phyloP scores from a whole-genome alignment of 129 eudicot genomes.

The Artemisia argyi region DNA sequence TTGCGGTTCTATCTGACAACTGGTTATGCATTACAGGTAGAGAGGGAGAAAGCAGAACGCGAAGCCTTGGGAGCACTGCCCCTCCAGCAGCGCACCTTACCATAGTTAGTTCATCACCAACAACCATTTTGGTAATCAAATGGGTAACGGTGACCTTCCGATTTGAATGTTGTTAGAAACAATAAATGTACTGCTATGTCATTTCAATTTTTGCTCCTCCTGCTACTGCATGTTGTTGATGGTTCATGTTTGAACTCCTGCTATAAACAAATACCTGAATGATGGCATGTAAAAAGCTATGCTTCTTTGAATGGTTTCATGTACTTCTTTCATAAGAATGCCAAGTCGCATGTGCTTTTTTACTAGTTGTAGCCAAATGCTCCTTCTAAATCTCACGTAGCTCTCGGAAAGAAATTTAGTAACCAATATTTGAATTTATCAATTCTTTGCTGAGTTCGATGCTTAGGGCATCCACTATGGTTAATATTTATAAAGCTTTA shows the following conservation, averaged over 20 bases:
- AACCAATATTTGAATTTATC: no score
- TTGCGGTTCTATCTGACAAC: neutral
- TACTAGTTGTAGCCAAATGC: no score
- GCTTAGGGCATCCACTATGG: no score
- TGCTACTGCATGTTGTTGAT: slow-evolving; percentile 6
- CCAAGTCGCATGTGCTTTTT: neutral
- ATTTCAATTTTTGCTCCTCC: slow-evolving; percentile 4
- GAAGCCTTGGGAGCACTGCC: slow-evolving; percentile 73
- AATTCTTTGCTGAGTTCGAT: no score
- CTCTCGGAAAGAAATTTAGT: no score
- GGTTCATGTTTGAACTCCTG: neutral
- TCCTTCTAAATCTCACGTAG: no score
- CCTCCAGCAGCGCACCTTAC: slow-evolving; percentile 54
- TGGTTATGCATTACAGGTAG: slow-evolving; percentile 36
- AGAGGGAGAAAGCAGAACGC: slow-evolving; percentile 63
- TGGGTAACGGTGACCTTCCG: neutral
- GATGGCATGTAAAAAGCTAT: neutral
- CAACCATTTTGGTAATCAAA: slow-evolving; percentile 7
- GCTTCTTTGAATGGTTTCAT: neutral
- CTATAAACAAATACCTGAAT: slow-evolving; percentile 6
- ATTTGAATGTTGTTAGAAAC: neutral
- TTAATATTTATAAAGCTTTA: no score
- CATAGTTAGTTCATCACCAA: slow-evolving; percentile 13
- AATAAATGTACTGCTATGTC: slow-evolving; percentile 9
- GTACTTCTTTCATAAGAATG: neutral